These are phyloP conservation scores for Diplocarpon mali DNA, from an alignment of 2,329 filamentous ascomycete genomes.

Conservation along the genomic window DNA sequence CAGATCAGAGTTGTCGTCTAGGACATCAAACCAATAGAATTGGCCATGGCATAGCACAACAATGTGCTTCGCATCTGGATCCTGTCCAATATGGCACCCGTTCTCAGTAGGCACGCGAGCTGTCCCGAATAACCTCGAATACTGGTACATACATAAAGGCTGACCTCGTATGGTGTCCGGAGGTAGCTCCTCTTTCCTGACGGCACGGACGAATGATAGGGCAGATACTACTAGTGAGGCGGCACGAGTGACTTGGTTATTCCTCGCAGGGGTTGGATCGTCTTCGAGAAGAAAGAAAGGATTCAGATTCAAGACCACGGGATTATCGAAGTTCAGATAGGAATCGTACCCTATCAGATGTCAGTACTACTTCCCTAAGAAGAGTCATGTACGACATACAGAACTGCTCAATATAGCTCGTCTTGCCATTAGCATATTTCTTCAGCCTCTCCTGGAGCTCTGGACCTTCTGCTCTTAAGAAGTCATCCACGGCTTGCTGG, in stretches of 20 bases:
- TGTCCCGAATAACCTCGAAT: constrained; percentile 88
- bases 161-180: constrained; percentile 77
- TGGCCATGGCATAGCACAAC: constrained; percentile 91
- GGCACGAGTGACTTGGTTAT: constrained; percentile 91
- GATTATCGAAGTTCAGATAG: constrained; percentile 95
- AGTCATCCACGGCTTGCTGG: constrained; percentile 68
- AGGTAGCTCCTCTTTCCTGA: constrained; percentile 83
- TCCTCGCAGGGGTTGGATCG: constrained; percentile 89
- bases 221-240: constrained; percentile 87
- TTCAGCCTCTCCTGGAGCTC: constrained; percentile 81
- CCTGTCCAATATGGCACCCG: constrained; percentile 92
- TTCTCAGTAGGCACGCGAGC: constrained; percentile 88
- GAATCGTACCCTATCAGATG: constrained; percentile 77
- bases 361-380: constrained; percentile 4
- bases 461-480: constrained; percentile 69
- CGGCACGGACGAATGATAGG: constrained; percentile 82
- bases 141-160: constrained; percentile 96
- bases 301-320: constrained; percentile 93
- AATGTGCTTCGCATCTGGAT: constrained; percentile 84
- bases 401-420: constrained; percentile 97
- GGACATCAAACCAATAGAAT: constrained; percentile 97
- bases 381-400: constrained; percentile 48
- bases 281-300: constrained; percentile 97
- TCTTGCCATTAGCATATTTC: constrained; percentile 79
- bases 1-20: constrained; percentile 86